phyloP scores from a whole-genome alignment of 148 eudicot species.

The Heliosperma pusillum region DNA sequence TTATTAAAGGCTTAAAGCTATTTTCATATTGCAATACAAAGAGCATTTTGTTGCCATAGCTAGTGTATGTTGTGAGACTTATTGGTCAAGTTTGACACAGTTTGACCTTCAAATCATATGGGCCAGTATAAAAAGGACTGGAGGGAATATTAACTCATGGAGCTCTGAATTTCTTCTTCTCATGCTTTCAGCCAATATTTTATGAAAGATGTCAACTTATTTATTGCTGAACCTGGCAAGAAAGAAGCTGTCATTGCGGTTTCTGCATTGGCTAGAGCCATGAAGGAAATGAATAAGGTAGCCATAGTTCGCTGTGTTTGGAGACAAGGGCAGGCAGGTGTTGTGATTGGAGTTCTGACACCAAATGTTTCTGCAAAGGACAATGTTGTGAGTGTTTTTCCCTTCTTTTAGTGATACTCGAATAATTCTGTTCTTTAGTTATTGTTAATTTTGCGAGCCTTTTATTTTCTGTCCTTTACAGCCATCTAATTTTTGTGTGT shows the following conservation, averaged over 20 bases:
- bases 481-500: neutral
- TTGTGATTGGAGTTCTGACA: constrained; percentile 78
- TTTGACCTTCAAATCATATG: neutral
- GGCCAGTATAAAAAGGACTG: neutral
- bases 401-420: neutral
- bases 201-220: constrained; percentile 86
- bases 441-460: neutral
- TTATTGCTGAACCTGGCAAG: constrained; percentile 93
- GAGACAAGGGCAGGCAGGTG: constrained; percentile 91
- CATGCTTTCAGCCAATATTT: constrained; percentile 65
- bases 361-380: constrained; percentile 78
- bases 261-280: constrained; percentile 90
- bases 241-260: constrained; percentile 60
- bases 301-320: constrained; percentile 94
- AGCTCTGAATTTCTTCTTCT: neutral
- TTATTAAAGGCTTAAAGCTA: neutral
- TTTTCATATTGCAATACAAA: neutral
- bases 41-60: neutral
- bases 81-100: neutral
- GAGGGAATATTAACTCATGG: neutral
- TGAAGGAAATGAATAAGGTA: constrained; percentile 90
- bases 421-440: constrained; percentile 3
- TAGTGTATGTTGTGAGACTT: neutral
- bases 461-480: neutral
- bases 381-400: constrained; percentile 51